These are phyloP conservation scores for Eucalyptus camaldulensis DNA, from an alignment of 345 rosid genomes.

Conservation along the genomic window DNA sequence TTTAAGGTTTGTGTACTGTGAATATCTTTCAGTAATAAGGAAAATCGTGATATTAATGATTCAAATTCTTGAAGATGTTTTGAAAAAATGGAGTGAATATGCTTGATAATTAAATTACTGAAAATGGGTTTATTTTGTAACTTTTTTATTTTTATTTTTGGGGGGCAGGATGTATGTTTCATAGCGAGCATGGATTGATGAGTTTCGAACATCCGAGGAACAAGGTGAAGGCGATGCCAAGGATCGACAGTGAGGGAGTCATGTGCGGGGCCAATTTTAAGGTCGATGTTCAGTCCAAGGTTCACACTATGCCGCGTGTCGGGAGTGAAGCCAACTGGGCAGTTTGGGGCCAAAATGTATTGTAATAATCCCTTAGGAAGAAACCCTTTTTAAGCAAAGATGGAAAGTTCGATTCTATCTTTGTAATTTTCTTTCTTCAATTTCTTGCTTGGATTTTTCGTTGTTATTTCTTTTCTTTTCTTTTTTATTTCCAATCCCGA, in stretches of 20 bases:
- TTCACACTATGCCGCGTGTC: constrained; percentile 37
- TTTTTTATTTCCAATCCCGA: too few relatives aligned
- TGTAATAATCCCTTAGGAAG: not conserved
- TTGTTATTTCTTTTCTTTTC: too few relatives aligned
- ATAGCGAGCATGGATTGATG: constrained; percentile 42
- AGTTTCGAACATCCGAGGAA: constrained; percentile 57
- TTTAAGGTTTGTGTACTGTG: not conserved
- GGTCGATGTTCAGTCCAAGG: constrained; percentile 41
- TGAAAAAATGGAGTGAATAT: too few relatives aligned
- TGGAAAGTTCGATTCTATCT: not conserved
- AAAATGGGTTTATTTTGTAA: too few relatives aligned
- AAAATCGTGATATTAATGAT: too few relatives aligned
- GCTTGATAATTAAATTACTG: too few relatives aligned
- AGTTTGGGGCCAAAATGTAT: constrained; percentile 18
- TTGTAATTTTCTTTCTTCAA: not conserved
- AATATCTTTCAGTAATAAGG: too few relatives aligned
- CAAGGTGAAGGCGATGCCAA: constrained; percentile 52
- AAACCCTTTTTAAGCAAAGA: not conserved
- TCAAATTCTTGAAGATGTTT: too few relatives aligned
- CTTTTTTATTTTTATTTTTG: too few relatives aligned
- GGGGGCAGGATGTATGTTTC: constrained; percentile 47
- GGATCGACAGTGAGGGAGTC: constrained; percentile 60
- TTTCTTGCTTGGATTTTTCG: not conserved
- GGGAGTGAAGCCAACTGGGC: constrained; percentile 83
- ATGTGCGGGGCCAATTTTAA: constrained; percentile 74